These are phyloP conservation scores for Tarenaya hassleriana DNA, from an alignment of 345 rosid genomes.

Conservation along the genomic window DNA sequence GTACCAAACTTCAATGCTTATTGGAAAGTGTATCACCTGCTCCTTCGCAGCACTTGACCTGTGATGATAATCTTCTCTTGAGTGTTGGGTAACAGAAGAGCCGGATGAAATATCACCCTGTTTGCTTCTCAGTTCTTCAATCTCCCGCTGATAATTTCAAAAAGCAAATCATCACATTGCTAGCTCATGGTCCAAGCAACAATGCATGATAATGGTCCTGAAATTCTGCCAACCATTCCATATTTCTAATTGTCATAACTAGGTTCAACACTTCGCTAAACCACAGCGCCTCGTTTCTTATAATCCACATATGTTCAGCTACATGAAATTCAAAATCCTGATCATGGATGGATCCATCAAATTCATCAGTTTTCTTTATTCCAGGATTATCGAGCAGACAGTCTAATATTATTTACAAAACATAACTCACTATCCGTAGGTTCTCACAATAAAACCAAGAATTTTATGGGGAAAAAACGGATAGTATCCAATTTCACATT, in stretches of 20 bases:
- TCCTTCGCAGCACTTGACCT: slow-evolving; percentile 48
- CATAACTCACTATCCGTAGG: no score
- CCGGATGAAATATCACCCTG: slow-evolving; percentile 35
- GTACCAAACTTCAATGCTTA: background rate
- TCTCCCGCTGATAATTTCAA: slow-evolving; percentile 47
- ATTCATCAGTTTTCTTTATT: background rate
- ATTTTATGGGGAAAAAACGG: no score
- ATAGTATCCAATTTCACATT: no score
- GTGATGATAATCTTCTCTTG: slow-evolving; percentile 42
- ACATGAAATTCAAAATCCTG: no score
- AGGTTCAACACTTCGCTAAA: background rate
- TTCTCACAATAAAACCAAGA: no score
- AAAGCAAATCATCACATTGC: slow-evolving; percentile 4
- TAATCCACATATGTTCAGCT: no score
- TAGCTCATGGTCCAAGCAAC: no score
- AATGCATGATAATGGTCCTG: background rate
- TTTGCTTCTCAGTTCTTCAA: slow-evolving; percentile 53
- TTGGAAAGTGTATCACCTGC: slow-evolving; percentile 38
- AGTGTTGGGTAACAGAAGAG: slow-evolving; percentile 40
- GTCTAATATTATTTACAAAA: no score
- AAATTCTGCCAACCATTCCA: background rate
- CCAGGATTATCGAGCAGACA: no score
- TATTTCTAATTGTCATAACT: background rate
- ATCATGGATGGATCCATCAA: background rate
- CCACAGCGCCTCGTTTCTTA: background rate